These are phyloP conservation scores for Xanthoconium purpureum DNA, from an alignment of 768 basidiomycete species.

Conservation along the genomic window DNA sequence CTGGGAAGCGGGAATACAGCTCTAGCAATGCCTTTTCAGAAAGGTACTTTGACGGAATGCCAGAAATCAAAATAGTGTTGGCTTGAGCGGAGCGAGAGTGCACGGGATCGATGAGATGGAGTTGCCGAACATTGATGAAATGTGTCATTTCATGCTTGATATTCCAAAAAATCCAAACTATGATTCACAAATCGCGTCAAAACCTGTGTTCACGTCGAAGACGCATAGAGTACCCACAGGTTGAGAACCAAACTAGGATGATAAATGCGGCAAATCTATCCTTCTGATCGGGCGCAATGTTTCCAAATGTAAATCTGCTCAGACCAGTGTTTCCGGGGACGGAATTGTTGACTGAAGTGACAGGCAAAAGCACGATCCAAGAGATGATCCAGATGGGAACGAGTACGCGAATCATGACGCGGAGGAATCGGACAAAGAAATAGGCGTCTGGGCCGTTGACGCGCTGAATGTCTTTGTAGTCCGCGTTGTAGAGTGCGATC, in stretches of 20 bases:
- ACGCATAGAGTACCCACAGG: slow-evolving; percentile 48
- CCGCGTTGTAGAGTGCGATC: slow-evolving; percentile 53
- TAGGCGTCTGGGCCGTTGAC: slow-evolving; percentile 89
- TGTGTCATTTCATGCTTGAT: slow-evolving; percentile 77
- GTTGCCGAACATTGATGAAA: slow-evolving; percentile 78
- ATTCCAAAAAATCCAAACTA: slow-evolving; percentile 85
- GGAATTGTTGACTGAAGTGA: slow-evolving; percentile 55
- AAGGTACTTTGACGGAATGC: slow-evolving; percentile 78
- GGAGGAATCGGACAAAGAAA: slow-evolving; percentile 86
- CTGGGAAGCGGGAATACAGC: slow-evolving; percentile 81
- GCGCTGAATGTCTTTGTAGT: slow-evolving; percentile 58
- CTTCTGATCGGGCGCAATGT: slow-evolving; percentile 51
- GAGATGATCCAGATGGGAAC: slow-evolving; percentile 90
- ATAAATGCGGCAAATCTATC: slow-evolving; percentile 75
- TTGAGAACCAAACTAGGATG: slow-evolving; percentile 72
- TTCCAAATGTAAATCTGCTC: slow-evolving; percentile 78
- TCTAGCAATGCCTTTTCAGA: slow-evolving; percentile 61
- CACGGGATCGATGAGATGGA: slow-evolving; percentile 68
- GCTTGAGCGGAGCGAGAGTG: slow-evolving; percentile 83
- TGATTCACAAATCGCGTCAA: background rate
- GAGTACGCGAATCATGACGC: slow-evolving; percentile 79
- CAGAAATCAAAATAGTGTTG: slow-evolving; percentile 86
- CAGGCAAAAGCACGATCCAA: slow-evolving; percentile 82
- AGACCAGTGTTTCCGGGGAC: slow-evolving; percentile 51
- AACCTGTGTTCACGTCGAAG: background rate